phyloP scores from a whole-genome alignment of 768 basidiomycete genomes.

The Leccinum imitatum region DNA sequence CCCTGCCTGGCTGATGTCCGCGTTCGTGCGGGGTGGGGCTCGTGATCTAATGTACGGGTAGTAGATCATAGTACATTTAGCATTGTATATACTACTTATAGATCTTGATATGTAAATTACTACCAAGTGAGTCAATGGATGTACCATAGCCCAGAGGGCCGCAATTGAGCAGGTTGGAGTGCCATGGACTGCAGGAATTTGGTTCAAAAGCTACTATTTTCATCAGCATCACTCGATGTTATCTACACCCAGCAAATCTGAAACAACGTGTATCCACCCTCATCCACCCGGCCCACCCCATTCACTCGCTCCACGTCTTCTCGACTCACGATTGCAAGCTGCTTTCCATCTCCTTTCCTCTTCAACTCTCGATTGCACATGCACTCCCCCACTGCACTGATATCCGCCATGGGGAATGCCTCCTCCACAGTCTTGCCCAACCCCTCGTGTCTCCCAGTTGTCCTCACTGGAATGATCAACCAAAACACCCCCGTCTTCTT shows the following conservation, averaged over 20 bases:
- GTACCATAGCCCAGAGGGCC: neutral
- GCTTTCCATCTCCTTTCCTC: conserved; percentile 8
- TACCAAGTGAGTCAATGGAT: neutral
- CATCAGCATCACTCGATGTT: neutral
- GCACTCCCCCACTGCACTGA: neutral
- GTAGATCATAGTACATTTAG: conserved; percentile 1
- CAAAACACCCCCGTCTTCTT: conserved; percentile 55
- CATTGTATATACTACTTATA: neutral
- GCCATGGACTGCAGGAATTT: too few relatives aligned
- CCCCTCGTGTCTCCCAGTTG: conserved; percentile 60
- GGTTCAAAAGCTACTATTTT: too few relatives aligned
- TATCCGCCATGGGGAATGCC: conserved; percentile 41
- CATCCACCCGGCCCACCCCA: conserved; percentile 49
- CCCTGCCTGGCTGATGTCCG: neutral
- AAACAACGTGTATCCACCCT: neutral
- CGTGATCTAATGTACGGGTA: neutral
- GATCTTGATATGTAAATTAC: conserved; percentile 13
- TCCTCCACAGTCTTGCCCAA: conserved; percentile 55
- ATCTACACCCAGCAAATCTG: neutral
- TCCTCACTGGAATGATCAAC: conserved; percentile 70
- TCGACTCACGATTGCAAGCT: conserved; percentile 47
- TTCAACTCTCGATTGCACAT: neutral
- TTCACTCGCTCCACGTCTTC: conserved; percentile 49
- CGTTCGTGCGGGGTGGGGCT: neutral
- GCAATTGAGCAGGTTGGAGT: too few relatives aligned